Conservation (phyloP, 1,139 yeast genomes). For the Debaryomycetaceae sp. region DNA sequence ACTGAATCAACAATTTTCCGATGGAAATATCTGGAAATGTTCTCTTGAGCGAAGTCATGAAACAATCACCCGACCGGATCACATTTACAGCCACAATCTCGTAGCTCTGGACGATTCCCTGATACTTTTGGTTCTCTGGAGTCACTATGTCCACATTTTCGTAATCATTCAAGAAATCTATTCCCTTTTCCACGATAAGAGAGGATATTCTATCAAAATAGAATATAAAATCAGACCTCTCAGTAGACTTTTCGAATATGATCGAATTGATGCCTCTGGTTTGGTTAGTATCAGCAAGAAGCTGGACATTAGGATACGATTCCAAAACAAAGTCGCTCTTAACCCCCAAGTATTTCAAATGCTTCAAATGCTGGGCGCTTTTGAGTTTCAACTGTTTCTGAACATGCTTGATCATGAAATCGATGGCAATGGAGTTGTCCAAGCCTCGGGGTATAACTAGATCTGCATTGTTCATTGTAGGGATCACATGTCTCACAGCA, state of each 20-base stretch:
- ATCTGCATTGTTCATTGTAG: slow-evolving; percentile 81
- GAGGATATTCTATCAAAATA: slow-evolving; percentile 79
- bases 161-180: slow-evolving; percentile 44
- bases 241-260: slow-evolving; percentile 51
- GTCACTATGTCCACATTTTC: slow-evolving; percentile 37
- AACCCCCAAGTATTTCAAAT: slow-evolving; percentile 54
- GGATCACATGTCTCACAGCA: slow-evolving; percentile 70
- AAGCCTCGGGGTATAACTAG: slow-evolving; percentile 85
- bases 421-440: slow-evolving; percentile 77
- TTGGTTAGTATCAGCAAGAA: slow-evolving; percentile 64
- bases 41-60: slow-evolving; percentile 70
- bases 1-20: slow-evolving; percentile 84
- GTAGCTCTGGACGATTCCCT: slow-evolving; percentile 43
- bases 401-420: slow-evolving; percentile 75
- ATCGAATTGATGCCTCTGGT: slow-evolving; percentile 70
- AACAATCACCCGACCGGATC: slow-evolving; percentile 91
- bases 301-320: slow-evolving; percentile 23
- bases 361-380: slow-evolving; percentile 61
- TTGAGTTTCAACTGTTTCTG: slow-evolving; percentile 66
- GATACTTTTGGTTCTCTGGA: slow-evolving; percentile 33
- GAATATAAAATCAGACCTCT: slow-evolving; percentile 77
- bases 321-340: slow-evolving; percentile 29
- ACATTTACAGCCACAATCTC: slow-evolving; percentile 71
- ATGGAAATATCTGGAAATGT: slow-evolving; percentile 74
- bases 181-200: slow-evolving; percentile 62